These are phyloP conservation scores for Porphyridium purpureum DNA, from an alignment of 23 red algal species.

Conservation along the genomic window DNA sequence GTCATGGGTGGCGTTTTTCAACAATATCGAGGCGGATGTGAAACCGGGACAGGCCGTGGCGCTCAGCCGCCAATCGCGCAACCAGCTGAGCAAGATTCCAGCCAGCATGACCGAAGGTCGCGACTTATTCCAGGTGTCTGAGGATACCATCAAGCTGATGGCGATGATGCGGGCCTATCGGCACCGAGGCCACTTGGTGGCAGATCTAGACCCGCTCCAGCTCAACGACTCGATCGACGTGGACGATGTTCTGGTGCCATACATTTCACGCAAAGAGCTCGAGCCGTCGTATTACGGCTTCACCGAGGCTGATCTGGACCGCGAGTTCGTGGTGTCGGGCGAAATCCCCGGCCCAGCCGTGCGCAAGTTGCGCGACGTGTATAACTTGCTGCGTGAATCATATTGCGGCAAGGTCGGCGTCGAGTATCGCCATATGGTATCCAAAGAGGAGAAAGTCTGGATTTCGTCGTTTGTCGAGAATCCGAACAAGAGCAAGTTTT, in stretches of 20 bases:
- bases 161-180: conserved; percentile 88
- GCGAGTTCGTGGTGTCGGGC: conserved; percentile 77
- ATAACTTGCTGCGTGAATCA: conserved; percentile 33
- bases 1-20: conserved; percentile 90
- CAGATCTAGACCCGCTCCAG: conserved; percentile 84
- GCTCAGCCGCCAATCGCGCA: conserved; percentile 35
- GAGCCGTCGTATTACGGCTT: conserved; percentile 87
- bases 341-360: conserved; percentile 80
- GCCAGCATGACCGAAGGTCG: conserved; percentile 35
- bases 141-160: conserved; percentile 94
- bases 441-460: conserved; percentile 96
- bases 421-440: conserved; percentile 98
- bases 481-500: conserved; percentile 15
- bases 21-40: conserved; percentile 69
- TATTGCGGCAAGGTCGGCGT: conserved; percentile 93
- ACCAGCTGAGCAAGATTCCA: conserved; percentile 32
- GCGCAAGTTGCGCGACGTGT: conserved; percentile 61
- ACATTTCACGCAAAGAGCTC: conserved; percentile 38
- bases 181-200: conserved; percentile 96
- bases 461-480: conserved; percentile 77
- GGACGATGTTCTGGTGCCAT: conserved; percentile 16
- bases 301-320: conserved; percentile 85
- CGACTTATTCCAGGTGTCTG: conserved; percentile 75
- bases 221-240: conserved; percentile 14
- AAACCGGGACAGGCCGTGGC: conserved; percentile 67